Evolutionary conservation across 1,284 basidiomycete species (phyloP), one percentile per base, ranked within the genome.

Genomic region (Trichosporon asahii): DNA sequence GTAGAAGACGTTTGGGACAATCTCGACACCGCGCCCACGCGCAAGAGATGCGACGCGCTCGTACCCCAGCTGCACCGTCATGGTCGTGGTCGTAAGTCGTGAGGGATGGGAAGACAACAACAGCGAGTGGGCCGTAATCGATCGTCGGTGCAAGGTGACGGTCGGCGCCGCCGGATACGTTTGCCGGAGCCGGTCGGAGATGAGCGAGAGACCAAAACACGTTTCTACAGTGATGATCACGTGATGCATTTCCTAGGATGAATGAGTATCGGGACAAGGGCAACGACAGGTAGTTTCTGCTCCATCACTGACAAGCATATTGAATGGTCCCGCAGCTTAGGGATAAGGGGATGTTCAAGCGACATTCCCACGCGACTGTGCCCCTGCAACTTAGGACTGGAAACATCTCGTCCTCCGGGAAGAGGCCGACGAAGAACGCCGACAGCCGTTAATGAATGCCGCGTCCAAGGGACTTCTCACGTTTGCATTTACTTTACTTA

Each of bases 1-100:
- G 66, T 67, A 67, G 66, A 67, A 67, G 27, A 33, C 18, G 23
- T 25, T 23, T 27, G 49, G 46, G 21, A 31, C 31, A 18, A 66
- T 33, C 14, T 31, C n/a, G 8, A 66, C 57, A 6, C 57, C 57
- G 27, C 57, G 57, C 8, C 27, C 57, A 5, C 57, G 57, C 29
- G 57, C 29, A 2, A 61, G 57, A 2, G 57, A 8, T 31, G 27
- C 29, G 29, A 61, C 57, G 2, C 57, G 57, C 57, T 61, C 57
- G 57, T 61, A 31, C 9, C 57, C 57, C 14, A 61, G 57, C 29
- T 61, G 57, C 57, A 61, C 57, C 18, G 57, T 61, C 57, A 61
- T 61, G 15, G 57, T 61, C 27, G 57, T 33, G 53, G 25, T 37
- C 35, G 35, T 60, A 12, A 12, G 55, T 60, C 27, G 55, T 29